These are phyloP conservation scores for Aotearoamyces nothofagi DNA, from an alignment of 2,329 filamentous ascomycete species.

Conservation along the genomic window DNA sequence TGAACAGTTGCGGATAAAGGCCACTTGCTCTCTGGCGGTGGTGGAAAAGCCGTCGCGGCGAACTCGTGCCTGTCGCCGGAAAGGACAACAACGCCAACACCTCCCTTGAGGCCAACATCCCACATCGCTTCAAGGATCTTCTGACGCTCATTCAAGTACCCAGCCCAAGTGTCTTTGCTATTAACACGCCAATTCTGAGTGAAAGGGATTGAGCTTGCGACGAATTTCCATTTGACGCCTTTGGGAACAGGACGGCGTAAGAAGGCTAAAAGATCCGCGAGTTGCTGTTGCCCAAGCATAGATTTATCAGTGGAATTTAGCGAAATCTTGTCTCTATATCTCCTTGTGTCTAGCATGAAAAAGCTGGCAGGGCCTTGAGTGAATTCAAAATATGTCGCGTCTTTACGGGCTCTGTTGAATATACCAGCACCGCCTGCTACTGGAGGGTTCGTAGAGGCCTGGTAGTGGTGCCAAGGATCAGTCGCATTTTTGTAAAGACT, in stretches of 20 bases:
- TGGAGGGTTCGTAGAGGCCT: slow-evolving; percentile 73
- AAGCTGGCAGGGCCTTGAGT: slow-evolving; percentile 81
- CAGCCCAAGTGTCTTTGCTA: slow-evolving; percentile 82
- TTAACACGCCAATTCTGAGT: slow-evolving; percentile 96
- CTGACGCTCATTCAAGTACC: slow-evolving; percentile 69
- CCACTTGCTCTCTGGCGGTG: slow-evolving; percentile 45
- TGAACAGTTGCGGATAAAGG: slow-evolving; percentile 52
- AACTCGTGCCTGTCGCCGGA: slow-evolving; percentile 96
- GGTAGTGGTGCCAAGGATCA: slow-evolving; percentile 68
- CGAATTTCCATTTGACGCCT: slow-evolving; percentile 84
- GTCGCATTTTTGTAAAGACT: slow-evolving; percentile 67
- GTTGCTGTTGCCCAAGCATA: slow-evolving; percentile 72
- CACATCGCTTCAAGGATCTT: slow-evolving; percentile 82
- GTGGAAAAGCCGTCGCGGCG: slow-evolving; percentile 68
- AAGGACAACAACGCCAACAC: slow-evolving; percentile 66
- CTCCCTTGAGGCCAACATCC: slow-evolving; percentile 56
- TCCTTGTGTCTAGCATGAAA: slow-evolving; percentile 86
- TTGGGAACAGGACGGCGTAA: slow-evolving; percentile 54
- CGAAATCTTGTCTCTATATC: slow-evolving; percentile 61
- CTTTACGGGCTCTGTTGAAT: slow-evolving; percentile 23
- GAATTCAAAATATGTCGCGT: slow-evolving; percentile 79
- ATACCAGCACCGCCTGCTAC: slow-evolving; percentile 33
- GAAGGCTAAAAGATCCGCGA: slow-evolving; percentile 66
- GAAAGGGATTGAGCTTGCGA: slow-evolving; percentile 83
- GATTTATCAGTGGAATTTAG: slow-evolving; percentile 55